Evolutionary conservation across 1,284 basidiomycete genomes (phyloP).

Genomic region (Volvariella surrecta): DNA sequence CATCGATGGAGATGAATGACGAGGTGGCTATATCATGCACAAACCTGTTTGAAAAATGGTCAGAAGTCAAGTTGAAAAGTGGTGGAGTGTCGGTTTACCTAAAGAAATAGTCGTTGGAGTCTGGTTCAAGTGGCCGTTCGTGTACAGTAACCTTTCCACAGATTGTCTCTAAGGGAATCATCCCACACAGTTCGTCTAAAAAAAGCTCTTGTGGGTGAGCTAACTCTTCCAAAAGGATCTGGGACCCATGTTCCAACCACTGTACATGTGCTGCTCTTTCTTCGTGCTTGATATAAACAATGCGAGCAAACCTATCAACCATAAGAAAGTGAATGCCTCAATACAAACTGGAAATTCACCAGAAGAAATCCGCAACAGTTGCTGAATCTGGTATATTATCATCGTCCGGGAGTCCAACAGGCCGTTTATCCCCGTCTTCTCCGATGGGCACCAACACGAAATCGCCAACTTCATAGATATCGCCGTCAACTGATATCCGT

Average conservation of each 20-base stretch:
- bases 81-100: conserved; percentile 33
- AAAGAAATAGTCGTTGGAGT: conserved; percentile 45
- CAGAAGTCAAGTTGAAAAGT: conserved; percentile 16
- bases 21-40: conserved; percentile 20
- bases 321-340: conserved; percentile 2
- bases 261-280: conserved; percentile 45
- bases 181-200: conserved; percentile 44
- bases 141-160: conserved; percentile 37
- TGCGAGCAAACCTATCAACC: conserved; percentile 51
- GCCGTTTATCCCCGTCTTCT: conserved; percentile 13
- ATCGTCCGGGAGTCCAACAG: conserved; percentile 18
- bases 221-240: conserved; percentile 48
- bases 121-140: conserved; percentile 16
- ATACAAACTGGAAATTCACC: conserved; percentile 28
- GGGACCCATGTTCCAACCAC: conserved; percentile 61
- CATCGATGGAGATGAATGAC: conserved; percentile 24
- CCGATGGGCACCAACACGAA: conserved; percentile 40
- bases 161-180: conserved; percentile 29
- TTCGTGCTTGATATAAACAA: conserved; percentile 41
- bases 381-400: conserved; percentile 25
- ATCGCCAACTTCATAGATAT: conserved; percentile 41
- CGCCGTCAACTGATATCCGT: conserved; percentile 26
- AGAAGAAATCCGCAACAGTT: conserved; percentile 48
- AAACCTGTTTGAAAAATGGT: conserved; percentile 20
- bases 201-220: conserved; percentile 58